phyloP scores from a whole-genome alignment of 306 rosid genomes.

The Parietaria judaica region DNA sequence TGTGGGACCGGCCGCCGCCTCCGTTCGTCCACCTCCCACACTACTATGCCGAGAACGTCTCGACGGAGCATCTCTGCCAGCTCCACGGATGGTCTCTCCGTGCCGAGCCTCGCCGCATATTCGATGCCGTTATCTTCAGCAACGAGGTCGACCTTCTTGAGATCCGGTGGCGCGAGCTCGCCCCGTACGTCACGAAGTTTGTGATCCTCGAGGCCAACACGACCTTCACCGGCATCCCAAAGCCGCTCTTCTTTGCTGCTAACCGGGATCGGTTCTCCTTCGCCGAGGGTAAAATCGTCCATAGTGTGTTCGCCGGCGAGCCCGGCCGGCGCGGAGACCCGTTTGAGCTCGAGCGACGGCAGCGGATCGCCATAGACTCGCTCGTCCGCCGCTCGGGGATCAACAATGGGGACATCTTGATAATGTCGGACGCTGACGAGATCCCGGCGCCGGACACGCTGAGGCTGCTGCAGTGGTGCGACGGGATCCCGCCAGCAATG shows the following conservation, averaged over 20 bases:
- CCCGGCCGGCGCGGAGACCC: conserved; percentile 40
- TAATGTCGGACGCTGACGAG: conserved; percentile 82
- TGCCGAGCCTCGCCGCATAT: conserved; percentile 54
- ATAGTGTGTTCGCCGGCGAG: conserved; percentile 40
- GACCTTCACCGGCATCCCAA: conserved; percentile 81
- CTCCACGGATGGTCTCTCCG: conserved; percentile 87
- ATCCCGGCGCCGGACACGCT: conserved; percentile 76
- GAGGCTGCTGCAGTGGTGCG: conserved; percentile 86
- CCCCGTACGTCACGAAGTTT: conserved; percentile 65
- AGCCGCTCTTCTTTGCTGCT: conserved; percentile 48
- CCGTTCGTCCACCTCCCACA: conserved; percentile 61
- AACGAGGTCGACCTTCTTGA: conserved; percentile 83
- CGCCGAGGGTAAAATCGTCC: conserved; percentile 42
- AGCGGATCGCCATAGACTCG: conserved; percentile 58
- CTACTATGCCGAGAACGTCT: conserved; percentile 84
- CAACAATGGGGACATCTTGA: conserved; percentile 50
- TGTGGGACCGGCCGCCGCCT: conserved; percentile 74
- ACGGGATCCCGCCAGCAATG: conserved; percentile 64
- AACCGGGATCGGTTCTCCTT: conserved; percentile 50
- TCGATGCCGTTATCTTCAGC: conserved; percentile 80
- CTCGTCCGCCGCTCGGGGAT: conserved; percentile 55
- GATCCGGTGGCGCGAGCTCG: conserved; percentile 74
- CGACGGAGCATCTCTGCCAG: conserved; percentile 64
- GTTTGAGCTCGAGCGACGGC: conserved; percentile 51
- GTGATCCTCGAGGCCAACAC: conserved; percentile 70